phyloP scores from a whole-genome alignment of 352 stramenopile genomes.

The Pythium folliculosum region DNA sequence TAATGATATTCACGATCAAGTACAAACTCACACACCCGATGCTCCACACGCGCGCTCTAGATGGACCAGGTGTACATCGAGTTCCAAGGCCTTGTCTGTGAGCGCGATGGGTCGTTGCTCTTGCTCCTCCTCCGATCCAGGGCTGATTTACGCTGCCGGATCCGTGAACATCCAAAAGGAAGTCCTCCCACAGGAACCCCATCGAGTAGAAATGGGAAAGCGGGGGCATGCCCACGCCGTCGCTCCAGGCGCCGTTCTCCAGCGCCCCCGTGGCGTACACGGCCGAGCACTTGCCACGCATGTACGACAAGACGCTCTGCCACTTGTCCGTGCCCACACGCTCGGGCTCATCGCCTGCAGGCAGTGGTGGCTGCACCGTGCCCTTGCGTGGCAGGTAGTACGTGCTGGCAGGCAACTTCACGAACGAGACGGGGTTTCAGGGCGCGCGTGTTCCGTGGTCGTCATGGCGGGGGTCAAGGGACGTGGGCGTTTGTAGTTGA shows the following conservation, averaged over 20 bases:
- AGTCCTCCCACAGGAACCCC: slow-evolving; percentile 4
- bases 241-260: slow-evolving; percentile 12
- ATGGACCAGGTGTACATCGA: too few relatives aligned
- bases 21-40: neutral
- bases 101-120: too few relatives aligned
- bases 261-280: slow-evolving; percentile 6
- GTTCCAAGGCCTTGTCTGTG: too few relatives aligned
- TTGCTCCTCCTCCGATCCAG: too few relatives aligned
- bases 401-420: slow-evolving; percentile 1
- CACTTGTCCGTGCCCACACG: slow-evolving; percentile 13
- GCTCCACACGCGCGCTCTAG: neutral
- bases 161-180: slow-evolving; percentile 11
- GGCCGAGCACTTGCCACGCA: slow-evolving; percentile 13
- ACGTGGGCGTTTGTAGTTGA: neutral
- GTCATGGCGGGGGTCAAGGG: neutral
- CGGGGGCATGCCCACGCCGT: slow-evolving; percentile 2
- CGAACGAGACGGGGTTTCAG: slow-evolving; percentile 9
- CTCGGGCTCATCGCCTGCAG: slow-evolving; percentile 9
- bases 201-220: slow-evolving; percentile 5
- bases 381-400: slow-evolving; percentile 6
- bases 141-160: neutral
- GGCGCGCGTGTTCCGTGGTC: neutral
- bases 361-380: slow-evolving; percentile 8
- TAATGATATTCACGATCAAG: neutral
- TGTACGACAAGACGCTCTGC: neutral